These are phyloP conservation scores for Pythium guiyangense DNA, from an alignment of 352 stramenopile species.

Conservation along the genomic window DNA sequence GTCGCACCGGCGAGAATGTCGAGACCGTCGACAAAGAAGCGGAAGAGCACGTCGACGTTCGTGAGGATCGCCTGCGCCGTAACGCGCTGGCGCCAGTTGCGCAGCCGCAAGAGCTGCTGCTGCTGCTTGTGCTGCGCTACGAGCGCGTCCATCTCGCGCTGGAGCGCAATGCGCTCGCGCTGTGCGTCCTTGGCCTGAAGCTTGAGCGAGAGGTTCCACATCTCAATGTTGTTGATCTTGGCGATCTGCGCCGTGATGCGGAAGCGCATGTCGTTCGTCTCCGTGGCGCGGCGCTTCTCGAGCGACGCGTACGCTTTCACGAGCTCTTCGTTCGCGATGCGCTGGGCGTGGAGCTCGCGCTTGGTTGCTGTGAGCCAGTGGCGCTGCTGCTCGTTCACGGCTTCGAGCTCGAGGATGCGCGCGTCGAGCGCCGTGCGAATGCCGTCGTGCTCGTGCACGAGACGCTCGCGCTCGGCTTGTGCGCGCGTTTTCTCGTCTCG, in stretches of 20 bases:
- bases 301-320: constrained; percentile 56
- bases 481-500: constrained; percentile 26
- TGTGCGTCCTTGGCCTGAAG: constrained; percentile 58
- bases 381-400: constrained; percentile 34
- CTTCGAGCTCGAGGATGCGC: constrained; percentile 23
- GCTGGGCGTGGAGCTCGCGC: constrained; percentile 58
- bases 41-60: constrained; percentile 58
- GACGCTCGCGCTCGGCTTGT: constrained; percentile 28
- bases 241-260: constrained; percentile 60
- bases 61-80: constrained; percentile 59
- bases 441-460: constrained; percentile 37
- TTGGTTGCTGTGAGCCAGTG: constrained; percentile 72
- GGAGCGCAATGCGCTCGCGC: constrained; percentile 43
- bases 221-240: constrained; percentile 71
- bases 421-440: constrained; percentile 39
- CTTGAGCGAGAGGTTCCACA: constrained; percentile 80
- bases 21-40: constrained; percentile 64
- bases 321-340: constrained; percentile 66
- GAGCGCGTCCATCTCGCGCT: constrained; percentile 32
- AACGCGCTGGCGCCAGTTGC: constrained; percentile 75
- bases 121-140: constrained; percentile 57
- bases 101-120: constrained; percentile 47
- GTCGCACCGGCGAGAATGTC: constrained; percentile 48
- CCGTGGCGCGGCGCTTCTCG: constrained; percentile 60
- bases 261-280: constrained; percentile 80